Evolutionary conservation across 1,284 basidiomycete species (phyloP), one percentile per base, ranked within the genome.

Genomic region (Austropuccinia psidii): DNA sequence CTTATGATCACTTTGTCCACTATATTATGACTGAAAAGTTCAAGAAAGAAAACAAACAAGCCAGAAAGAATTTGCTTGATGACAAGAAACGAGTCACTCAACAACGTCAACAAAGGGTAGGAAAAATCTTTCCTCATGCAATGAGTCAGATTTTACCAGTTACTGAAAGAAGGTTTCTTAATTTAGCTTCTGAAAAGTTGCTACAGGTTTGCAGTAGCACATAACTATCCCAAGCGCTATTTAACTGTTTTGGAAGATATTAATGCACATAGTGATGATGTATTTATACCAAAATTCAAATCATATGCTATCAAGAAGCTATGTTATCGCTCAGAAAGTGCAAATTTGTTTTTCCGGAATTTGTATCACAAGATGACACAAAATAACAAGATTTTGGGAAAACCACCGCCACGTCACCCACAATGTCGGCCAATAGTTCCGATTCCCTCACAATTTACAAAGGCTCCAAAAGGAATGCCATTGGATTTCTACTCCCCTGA

Each of bases 1-100:
- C 66, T 1, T 69, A 69, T 29, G 58, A 69, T 31, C 66, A 69
- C 11, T 69, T n/a, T 17, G 54, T 58, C 13, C 66, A 69, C n/a
- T 69, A 31, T n/a, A 7, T 24, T 1, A 6, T 47, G 11, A 21
- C 41, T 31, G 9, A 43, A 19, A 68, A 55, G 24, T 68, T 54
- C 66, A 54, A 68, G n/a, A 43, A 37, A 17, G 66, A 68, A 55
- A n/a, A 19, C 21, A 68, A 62, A 39, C 39, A 62, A 29, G 17
- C 8, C 4, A 43, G 60, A 29, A 62, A 62, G 15, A 29, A 39
- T 45, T 19, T 17, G 9, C 27, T 43, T 6, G 60, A 62, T 45
- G 6, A 37, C n/a, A 8, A 45, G 2, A 62, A 62, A 13, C 41
- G 21, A n/a, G n/a, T n/a, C n/a, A n/a, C n/a, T n/a, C n/a, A n/a